Conservation (phyloP, 2,329 filamentous ascomycete species). For the Emergomyces orientalis region DNA sequence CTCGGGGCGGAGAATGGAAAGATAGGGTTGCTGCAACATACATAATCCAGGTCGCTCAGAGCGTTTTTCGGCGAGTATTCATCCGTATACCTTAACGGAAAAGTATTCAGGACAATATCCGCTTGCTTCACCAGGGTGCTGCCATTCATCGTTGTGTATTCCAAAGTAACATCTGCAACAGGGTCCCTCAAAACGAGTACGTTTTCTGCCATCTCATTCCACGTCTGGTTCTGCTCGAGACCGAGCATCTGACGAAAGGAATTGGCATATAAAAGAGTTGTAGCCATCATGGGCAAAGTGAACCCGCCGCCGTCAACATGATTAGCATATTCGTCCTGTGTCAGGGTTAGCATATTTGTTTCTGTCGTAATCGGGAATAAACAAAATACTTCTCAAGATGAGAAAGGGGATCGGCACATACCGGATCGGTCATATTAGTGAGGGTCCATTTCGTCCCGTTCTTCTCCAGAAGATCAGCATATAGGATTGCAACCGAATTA, state of each 20-base stretch:
- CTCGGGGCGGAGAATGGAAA: background rate
- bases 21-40: slow-evolving; percentile 21
- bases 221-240: slow-evolving; percentile 47
- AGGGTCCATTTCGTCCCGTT: slow-evolving; percentile 49
- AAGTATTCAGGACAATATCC: slow-evolving; percentile 58
- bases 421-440: slow-evolving; percentile 62
- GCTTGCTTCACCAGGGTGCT: slow-evolving; percentile 60
- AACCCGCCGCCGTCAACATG: slow-evolving; percentile 58
- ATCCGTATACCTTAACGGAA: slow-evolving; percentile 52
- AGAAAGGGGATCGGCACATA: slow-evolving; percentile 26
- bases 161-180: slow-evolving; percentile 51
- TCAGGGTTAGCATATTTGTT: slow-evolving; percentile 2
- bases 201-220: slow-evolving; percentile 47
- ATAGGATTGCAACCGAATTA: slow-evolving; percentile 54
- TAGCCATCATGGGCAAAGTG: slow-evolving; percentile 53
- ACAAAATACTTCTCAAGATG: no score
- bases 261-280: slow-evolving; percentile 50
- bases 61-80: slow-evolving; percentile 43
- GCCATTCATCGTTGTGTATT: slow-evolving; percentile 59
- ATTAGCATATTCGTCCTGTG: slow-evolving; percentile 58
- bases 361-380: background rate
- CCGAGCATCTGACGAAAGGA: slow-evolving; percentile 49
- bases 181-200: slow-evolving; percentile 48
- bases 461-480: slow-evolving; percentile 49
- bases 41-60: slow-evolving; percentile 54